Conservation (phyloP, 2,329 filamentous ascomycete genomes). For the Aspergillus brunneoviolaceus region DNA sequence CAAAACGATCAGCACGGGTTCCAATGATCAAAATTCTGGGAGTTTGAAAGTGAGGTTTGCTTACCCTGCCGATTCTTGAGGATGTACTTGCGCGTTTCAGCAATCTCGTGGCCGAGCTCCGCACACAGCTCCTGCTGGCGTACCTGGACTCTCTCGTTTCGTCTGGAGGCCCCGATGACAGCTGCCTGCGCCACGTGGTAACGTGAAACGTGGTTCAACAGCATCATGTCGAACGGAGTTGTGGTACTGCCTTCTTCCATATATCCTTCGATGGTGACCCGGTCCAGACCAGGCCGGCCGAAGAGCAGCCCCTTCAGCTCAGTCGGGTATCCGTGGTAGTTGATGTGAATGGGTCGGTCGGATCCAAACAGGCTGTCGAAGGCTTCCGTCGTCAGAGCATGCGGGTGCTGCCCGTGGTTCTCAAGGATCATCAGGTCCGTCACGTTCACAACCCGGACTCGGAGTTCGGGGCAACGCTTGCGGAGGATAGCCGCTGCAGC, state of each 20-base stretch:
- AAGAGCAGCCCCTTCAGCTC: slow-evolving; percentile 64
- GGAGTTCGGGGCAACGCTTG: slow-evolving; percentile 51
- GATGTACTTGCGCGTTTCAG: slow-evolving; percentile 55
- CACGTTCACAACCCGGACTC: slow-evolving; percentile 64
- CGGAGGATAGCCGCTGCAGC: slow-evolving; percentile 59
- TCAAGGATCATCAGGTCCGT: slow-evolving; percentile 65
- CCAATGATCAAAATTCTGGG: too few species aligned
- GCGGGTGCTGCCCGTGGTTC: slow-evolving; percentile 57
- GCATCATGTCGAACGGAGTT: slow-evolving; percentile 70
- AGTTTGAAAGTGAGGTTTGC: slow-evolving; percentile 16
- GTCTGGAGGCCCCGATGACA: slow-evolving; percentile 48
- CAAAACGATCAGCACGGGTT: background rate
- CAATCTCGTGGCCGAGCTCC: slow-evolving; percentile 52
- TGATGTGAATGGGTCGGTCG: slow-evolving; percentile 60
- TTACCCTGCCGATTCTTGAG: slow-evolving; percentile 53
- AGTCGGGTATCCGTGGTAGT: slow-evolving; percentile 65
- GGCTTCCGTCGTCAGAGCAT: slow-evolving; percentile 53
- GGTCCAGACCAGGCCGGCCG: slow-evolving; percentile 52
- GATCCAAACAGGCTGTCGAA: slow-evolving; percentile 60
- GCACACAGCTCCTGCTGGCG: slow-evolving; percentile 48
- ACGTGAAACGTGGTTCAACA: slow-evolving; percentile 59
- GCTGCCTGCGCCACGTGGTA: slow-evolving; percentile 61
- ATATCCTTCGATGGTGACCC: slow-evolving; percentile 60
- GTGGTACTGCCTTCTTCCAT: slow-evolving; percentile 66
- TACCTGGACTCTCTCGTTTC: slow-evolving; percentile 50